Conservation (phyloP, 2,329 filamentous ascomycete species). For the Furcasterigmium sp. region DNA sequence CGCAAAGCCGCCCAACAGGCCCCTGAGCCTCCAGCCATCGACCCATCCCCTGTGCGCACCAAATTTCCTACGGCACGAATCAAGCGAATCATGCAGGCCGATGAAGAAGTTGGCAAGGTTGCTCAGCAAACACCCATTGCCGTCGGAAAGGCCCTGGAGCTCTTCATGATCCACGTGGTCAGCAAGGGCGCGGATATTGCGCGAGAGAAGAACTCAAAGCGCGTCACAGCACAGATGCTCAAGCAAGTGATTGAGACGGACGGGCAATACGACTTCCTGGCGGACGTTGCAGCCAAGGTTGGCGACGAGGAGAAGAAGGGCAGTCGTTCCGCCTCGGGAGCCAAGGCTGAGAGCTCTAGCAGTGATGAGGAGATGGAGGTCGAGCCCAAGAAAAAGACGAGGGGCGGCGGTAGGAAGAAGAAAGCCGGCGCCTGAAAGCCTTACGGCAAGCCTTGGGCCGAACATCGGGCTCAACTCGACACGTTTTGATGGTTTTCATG, state of each 20-base stretch:
- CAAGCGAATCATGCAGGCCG: constrained; percentile 98
- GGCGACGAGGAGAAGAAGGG: constrained; percentile 49
- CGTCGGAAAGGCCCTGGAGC: constrained; percentile 89
- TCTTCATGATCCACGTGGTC: constrained; percentile 96
- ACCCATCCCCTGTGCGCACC: constrained; percentile 73
- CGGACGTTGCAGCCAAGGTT: constrained; percentile 84
- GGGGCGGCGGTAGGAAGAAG: constrained; percentile 41
- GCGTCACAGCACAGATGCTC: constrained; percentile 84
- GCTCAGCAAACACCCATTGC: constrained; percentile 96
- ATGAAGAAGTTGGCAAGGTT: constrained; percentile 97
- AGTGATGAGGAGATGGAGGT: constrained; percentile 41
- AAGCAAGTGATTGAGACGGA: constrained; percentile 86
- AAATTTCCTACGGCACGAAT: constrained; percentile 97
- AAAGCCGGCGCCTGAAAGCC: constrained; percentile 26
- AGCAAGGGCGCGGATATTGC: constrained; percentile 83
- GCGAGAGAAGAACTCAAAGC: constrained; percentile 75
- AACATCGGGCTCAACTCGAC: not conserved
- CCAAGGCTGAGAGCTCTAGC: constrained; percentile 43
- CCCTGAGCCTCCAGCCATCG: constrained; percentile 36
- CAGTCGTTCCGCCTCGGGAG: constrained; percentile 18
- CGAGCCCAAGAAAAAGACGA: constrained; percentile 42
- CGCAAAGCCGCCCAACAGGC: constrained; percentile 30
- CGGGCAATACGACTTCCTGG: constrained; percentile 90
- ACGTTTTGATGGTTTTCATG: not conserved
- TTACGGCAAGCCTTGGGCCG: not conserved